A percentile compares a stretch with the other conserved stretches of the same genome.
Conservation (phyloP, 352 stramenopile species). For the Pythium pyrilobum region DNA sequence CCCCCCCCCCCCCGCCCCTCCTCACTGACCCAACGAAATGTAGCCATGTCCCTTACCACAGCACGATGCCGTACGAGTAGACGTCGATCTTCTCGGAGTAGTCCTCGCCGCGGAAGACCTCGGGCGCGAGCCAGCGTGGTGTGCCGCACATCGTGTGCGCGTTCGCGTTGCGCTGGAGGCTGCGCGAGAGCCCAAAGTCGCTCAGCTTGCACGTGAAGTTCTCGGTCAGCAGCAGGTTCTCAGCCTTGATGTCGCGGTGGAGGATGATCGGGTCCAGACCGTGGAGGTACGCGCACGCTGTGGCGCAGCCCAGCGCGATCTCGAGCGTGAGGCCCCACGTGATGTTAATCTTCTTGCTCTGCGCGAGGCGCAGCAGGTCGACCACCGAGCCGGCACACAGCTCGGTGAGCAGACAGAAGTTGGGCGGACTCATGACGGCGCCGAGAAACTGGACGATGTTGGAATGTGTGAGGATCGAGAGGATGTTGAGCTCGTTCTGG, state of each 20-base stretch:
- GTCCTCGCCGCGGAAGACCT: conserved; percentile 79
- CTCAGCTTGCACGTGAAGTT: conserved; percentile 67
- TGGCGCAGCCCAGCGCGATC: conserved; percentile 61
- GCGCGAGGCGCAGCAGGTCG: conserved; percentile 62
- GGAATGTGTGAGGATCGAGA: conserved; percentile 67
- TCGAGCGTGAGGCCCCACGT: conserved; percentile 71
- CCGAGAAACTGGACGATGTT: conserved; percentile 83
- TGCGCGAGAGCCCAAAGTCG: conserved; percentile 70
- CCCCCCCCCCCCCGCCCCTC: too few species aligned
- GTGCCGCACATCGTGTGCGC: conserved; percentile 75
- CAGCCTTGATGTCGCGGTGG: conserved; percentile 71
- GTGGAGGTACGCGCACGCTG: conserved; percentile 63
- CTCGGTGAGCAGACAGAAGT: conserved; percentile 70
- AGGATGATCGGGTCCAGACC: conserved; percentile 52
- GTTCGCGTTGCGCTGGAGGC: conserved; percentile 59
- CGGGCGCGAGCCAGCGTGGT: conserved; percentile 67
- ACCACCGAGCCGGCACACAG: conserved; percentile 64
- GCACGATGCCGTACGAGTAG: conserved; percentile 79
- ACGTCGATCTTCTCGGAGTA: conserved; percentile 86
- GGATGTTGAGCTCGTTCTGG: conserved; percentile 78
- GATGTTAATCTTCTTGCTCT: conserved; percentile 59
- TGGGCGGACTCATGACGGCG: conserved; percentile 58
- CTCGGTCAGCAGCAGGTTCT: conserved; percentile 73
- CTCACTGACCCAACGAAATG: too few species aligned
- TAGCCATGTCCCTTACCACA: conserved; percentile 38